These are phyloP conservation scores for Quercus rubra DNA, from an alignment of 306 rosid genomes.

Conservation along the genomic window DNA sequence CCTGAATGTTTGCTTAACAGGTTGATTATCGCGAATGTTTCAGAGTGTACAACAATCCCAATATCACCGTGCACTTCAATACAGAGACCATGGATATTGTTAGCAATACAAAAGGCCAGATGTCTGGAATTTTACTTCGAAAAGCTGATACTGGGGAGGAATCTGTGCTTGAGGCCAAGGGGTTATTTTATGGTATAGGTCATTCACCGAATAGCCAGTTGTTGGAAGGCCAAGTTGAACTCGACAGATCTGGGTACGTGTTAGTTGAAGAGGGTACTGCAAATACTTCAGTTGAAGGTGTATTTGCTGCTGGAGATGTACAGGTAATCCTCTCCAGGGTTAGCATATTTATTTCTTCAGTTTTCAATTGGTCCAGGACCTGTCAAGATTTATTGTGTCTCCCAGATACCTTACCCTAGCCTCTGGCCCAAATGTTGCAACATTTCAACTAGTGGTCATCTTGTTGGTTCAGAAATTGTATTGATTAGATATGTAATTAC, in stretches of 20 bases:
- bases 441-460: neutral
- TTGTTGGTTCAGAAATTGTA: too few species aligned
- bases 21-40: constrained; percentile 49
- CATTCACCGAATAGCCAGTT: constrained; percentile 83
- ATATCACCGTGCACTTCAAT: too few species aligned
- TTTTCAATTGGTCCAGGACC: neutral
- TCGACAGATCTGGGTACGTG: constrained; percentile 73
- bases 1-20: constrained; percentile 99
- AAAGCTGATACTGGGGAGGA: neutral
- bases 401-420: neutral
- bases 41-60: too few species aligned
- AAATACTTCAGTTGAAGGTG: constrained; percentile 61
- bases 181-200: constrained; percentile 93
- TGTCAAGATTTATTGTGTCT: neutral
- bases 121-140: constrained; percentile 66
- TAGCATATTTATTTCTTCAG: neutral
- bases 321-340: neutral
- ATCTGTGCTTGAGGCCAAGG: constrained; percentile 82
- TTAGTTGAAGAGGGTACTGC: constrained; percentile 48
- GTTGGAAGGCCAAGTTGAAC: constrained; percentile 24
- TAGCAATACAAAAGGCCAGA: too few species aligned
- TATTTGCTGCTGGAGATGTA: constrained; percentile 52
- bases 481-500: too few species aligned
- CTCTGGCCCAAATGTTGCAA: neutral
- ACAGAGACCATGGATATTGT: too few species aligned